Evolutionary conservation across 768 basidiomycete species (phyloP).

Genomic region (Exsudoporus frostii): DNA sequence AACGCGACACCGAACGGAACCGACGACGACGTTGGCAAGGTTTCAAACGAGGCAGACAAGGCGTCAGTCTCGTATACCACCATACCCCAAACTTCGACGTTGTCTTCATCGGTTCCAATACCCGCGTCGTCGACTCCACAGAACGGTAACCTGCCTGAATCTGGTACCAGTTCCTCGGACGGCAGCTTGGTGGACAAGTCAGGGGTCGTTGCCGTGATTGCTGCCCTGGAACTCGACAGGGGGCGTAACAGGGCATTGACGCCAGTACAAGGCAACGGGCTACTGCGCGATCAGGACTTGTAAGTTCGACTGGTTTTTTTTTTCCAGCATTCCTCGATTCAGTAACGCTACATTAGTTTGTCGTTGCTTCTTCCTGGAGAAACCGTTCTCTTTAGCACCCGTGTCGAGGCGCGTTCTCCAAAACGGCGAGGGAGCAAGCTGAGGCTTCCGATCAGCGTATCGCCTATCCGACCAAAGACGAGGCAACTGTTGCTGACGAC

Average conservation of each 20-base stretch:
- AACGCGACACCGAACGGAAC: neutral
- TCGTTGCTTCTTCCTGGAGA: constrained; percentile 46
- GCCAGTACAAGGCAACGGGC: constrained; percentile 50
- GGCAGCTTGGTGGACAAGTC: constrained; percentile 42
- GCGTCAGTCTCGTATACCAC: neutral
- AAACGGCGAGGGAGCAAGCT: constrained; percentile 58
- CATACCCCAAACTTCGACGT: constrained; percentile 1
- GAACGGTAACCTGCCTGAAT: constrained; percentile 25
- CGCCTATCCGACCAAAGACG: constrained; percentile 47
- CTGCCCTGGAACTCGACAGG: constrained; percentile 38
- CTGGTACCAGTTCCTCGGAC: constrained; percentile 48
- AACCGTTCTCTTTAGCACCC: constrained; percentile 46
- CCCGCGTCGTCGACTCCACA: neutral
- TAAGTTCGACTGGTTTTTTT: constrained; percentile 24
- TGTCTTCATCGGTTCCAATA: constrained; percentile 8
- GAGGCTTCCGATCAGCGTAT: constrained; percentile 47
- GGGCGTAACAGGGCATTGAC: constrained; percentile 54
- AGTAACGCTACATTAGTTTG: constrained; percentile 23
- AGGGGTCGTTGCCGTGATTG: constrained; percentile 31
- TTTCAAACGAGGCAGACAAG: constrained; percentile 5
- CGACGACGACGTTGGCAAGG: neutral
- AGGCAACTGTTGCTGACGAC: constrained; percentile 57
- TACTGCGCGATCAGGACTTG: constrained; percentile 40
- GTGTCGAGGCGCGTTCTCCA: constrained; percentile 51
- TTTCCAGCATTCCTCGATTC: neutral